These are phyloP conservation scores for Schwanniomyces occidentalis DNA, from an alignment of 805 yeast genomes.

Conservation along the genomic window DNA sequence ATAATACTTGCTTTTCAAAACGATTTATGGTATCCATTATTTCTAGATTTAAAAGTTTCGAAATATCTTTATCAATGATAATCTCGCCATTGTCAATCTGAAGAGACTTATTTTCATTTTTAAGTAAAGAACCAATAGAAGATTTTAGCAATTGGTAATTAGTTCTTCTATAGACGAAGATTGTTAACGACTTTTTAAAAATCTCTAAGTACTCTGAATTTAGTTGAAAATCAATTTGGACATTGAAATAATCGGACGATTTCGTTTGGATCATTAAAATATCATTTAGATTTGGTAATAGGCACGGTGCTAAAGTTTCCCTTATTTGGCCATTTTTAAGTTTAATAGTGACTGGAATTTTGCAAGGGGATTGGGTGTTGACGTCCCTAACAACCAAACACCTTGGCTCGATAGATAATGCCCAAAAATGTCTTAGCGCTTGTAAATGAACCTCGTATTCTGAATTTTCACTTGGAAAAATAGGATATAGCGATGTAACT, in stretches of 20 bases:
- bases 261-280: slow-evolving; percentile 50
- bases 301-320: slow-evolving; percentile 57
- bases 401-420: slow-evolving; percentile 74
- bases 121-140: slow-evolving; percentile 31
- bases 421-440: slow-evolving; percentile 90
- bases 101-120: slow-evolving; percentile 32
- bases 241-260: slow-evolving; percentile 53
- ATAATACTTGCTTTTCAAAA: slow-evolving; percentile 32
- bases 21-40: slow-evolving; percentile 20
- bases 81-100: slow-evolving; percentile 28
- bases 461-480: slow-evolving; percentile 50
- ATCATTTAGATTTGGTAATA: slow-evolving; percentile 59
- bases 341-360: slow-evolving; percentile 42
- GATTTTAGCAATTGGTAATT: slow-evolving; percentile 40
- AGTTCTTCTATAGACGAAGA: slow-evolving; percentile 52
- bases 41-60: slow-evolving; percentile 21
- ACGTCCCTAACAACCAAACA: slow-evolving; percentile 79
- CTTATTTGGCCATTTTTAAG: slow-evolving; percentile 38
- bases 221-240: slow-evolving; percentile 43
- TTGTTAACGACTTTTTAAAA: slow-evolving; percentile 45
- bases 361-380: slow-evolving; percentile 55
- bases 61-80: slow-evolving; percentile 20
- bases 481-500: slow-evolving; percentile 75
- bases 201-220: slow-evolving; percentile 44
- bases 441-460: slow-evolving; percentile 67